A percentile compares a stretch with the other conserved stretches of the same genome.
Evolutionary conservation across 805 yeast genomes (phyloP).

Genomic region (Starmerella lactis-condensi): DNA sequence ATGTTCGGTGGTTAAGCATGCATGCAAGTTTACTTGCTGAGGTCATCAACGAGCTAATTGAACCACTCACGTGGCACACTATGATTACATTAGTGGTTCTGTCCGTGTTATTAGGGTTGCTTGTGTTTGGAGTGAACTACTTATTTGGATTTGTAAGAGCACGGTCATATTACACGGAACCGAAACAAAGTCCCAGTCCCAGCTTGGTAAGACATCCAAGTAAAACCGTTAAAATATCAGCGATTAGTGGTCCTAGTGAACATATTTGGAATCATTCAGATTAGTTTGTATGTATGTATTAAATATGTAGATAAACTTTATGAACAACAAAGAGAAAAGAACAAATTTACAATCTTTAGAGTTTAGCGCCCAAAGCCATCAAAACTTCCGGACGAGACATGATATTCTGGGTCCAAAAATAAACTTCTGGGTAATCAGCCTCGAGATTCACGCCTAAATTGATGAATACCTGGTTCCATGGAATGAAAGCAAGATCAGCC

Average conservation of each 20-base stretch:
- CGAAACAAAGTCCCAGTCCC: not conserved
- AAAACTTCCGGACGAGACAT: conserved; percentile 87
- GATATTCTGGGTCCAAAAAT: conserved; percentile 89
- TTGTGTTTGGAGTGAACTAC: conserved; percentile 9
- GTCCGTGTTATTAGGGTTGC: not conserved
- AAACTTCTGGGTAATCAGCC: conserved; percentile 82
- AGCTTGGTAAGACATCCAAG: too few relatives aligned
- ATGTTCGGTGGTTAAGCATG: conserved; percentile 41
- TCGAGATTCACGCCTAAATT: conserved; percentile 76
- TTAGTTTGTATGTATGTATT: not conserved
- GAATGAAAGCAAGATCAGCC: conserved; percentile 83
- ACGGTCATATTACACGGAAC: conserved; percentile 4
- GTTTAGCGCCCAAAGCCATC: conserved; percentile 38
- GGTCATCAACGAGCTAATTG: conserved; percentile 52
- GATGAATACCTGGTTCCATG: conserved; percentile 93
- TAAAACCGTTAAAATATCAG: not conserved
- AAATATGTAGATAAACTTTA: not conserved
- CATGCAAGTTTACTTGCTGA: conserved; percentile 69
- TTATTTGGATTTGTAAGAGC: conserved; percentile 14
- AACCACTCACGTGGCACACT: conserved; percentile 33
- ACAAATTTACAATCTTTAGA: too few relatives aligned
- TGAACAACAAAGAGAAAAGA: too few relatives aligned
- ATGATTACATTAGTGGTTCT: conserved; percentile 2
- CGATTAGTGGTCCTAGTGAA: not conserved
- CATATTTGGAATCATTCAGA: not conserved